Evolutionary conservation across 75 land plant species (phyloP).

Genomic region (Sequoiadendron giganteum): DNA sequence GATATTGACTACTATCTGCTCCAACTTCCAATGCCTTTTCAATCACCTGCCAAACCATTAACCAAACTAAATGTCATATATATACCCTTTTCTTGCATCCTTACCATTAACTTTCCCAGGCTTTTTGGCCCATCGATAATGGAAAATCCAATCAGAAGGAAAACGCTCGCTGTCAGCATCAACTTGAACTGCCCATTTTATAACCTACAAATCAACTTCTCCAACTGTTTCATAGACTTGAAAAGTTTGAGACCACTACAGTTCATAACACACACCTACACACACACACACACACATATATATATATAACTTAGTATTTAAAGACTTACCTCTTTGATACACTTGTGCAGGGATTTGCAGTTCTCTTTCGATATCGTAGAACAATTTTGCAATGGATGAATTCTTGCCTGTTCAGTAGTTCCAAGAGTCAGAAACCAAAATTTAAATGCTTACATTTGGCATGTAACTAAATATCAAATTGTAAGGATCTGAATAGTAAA

Average conservation of each 20-base stretch:
- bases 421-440: not conserved
- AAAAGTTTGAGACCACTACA: not conserved
- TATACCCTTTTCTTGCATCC: conserved; percentile 9
- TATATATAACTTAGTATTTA: not conserved
- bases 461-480: not conserved
- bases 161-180: conserved; percentile 79
- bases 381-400: conserved; percentile 84
- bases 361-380: conserved; percentile 56
- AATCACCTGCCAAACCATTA: conserved; percentile 49
- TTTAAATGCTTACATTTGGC: not conserved
- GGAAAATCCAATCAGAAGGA: conserved; percentile 92
- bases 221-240: conserved; percentile 16
- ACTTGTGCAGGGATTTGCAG: conserved; percentile 49
- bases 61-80: conserved; percentile 15
- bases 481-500: not conserved
- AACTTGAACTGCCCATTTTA: conserved; percentile 73
- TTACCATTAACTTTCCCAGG: conserved; percentile 86
- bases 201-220: conserved; percentile 59
- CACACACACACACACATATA: not conserved
- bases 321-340: conserved; percentile 69
- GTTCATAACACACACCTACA: not conserved
- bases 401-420: conserved; percentile 57
- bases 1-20: conserved; percentile 84
- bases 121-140: conserved; percentile 95
- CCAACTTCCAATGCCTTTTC: conserved; percentile 72